A percentile compares a stretch with the other conserved stretches of the same genome.
Conservation (phyloP, 2,329 filamentous ascomycete species). For the Cercospora sp. region DNA sequence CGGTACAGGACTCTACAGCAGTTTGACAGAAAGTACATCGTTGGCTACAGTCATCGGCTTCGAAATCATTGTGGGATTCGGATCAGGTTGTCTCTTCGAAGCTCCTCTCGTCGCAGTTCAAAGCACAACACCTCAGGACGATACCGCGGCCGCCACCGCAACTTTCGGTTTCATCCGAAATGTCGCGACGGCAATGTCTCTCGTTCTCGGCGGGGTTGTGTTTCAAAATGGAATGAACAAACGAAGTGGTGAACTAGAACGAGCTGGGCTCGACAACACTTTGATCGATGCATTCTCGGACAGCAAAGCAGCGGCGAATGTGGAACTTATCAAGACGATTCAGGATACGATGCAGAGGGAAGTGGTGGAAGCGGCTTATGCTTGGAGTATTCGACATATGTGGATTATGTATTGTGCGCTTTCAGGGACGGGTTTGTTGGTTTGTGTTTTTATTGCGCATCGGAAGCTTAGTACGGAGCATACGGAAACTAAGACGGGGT, state of each 20-base stretch:
- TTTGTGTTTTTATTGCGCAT: conserved; percentile 49
- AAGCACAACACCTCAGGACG: conserved; percentile 47
- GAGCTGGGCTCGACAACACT: conserved; percentile 27
- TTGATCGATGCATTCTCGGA: conserved; percentile 44
- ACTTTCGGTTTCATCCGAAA: conserved; percentile 52
- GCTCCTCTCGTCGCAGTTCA: conserved; percentile 59
- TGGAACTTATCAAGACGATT: conserved; percentile 46
- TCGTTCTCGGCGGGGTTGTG: conserved; percentile 53
- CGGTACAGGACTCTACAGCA: conserved; percentile 52
- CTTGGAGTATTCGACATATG: conserved; percentile 52
- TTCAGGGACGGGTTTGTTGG: conserved; percentile 44
- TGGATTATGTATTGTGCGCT: conserved; percentile 52
- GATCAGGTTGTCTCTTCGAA: conserved; percentile 55
- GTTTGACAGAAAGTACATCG: conserved; percentile 35
- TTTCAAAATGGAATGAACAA: conserved; percentile 49
- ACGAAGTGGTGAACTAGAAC: conserved; percentile 12
- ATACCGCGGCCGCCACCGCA: conserved; percentile 54
- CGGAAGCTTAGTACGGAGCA: conserved; percentile 51
- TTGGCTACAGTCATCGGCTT: conserved; percentile 42
- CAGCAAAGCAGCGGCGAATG: conserved; percentile 50
- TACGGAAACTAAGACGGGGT: conserved; percentile 53
- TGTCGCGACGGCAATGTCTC: conserved; percentile 49
- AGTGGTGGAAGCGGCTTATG: conserved; percentile 49
- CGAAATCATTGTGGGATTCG: conserved; percentile 53
- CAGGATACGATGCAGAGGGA: conserved; percentile 41